A percentile compares a stretch with the other conserved stretches of the same genome.
Evolutionary conservation across 2,329 filamentous ascomycete species (phyloP).

Genomic region (Fusarium keratoplasticum): DNA sequence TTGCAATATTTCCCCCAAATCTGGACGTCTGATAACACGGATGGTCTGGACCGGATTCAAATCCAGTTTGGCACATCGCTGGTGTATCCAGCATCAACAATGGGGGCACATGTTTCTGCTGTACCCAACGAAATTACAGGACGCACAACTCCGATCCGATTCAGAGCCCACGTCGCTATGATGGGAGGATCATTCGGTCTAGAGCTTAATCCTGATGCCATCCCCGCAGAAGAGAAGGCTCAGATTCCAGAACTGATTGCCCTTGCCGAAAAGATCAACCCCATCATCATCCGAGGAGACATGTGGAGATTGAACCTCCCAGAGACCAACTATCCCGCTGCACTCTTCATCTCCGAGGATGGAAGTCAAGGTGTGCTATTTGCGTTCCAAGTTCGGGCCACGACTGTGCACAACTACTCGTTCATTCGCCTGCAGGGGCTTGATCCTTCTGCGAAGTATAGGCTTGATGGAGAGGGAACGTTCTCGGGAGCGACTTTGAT

Average conservation of each 20-base stretch:
- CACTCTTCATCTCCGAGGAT: slow-evolving; percentile 67
- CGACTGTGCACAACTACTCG: slow-evolving; percentile 64
- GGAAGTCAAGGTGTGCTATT: slow-evolving; percentile 65
- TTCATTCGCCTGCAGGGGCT: slow-evolving; percentile 67
- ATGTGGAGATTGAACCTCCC: slow-evolving; percentile 70
- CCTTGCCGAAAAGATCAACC: slow-evolving; percentile 67
- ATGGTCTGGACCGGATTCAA: slow-evolving; percentile 68
- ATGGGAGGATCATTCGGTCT: slow-evolving; percentile 77
- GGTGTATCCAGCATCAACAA: slow-evolving; percentile 70
- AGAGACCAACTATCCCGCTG: slow-evolving; percentile 71
- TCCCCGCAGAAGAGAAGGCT: slow-evolving; percentile 62
- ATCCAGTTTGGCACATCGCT: slow-evolving; percentile 75
- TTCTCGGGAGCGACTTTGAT: slow-evolving; percentile 71
- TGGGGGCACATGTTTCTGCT: slow-evolving; percentile 74
- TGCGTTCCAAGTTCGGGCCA: slow-evolving; percentile 67
- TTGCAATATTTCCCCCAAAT: slow-evolving; percentile 74
- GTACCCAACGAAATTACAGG: slow-evolving; percentile 69
- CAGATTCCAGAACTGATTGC: slow-evolving; percentile 66
- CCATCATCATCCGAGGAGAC: slow-evolving; percentile 67
- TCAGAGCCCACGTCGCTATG: slow-evolving; percentile 74
- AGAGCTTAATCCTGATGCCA: slow-evolving; percentile 68
- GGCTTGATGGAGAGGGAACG: slow-evolving; percentile 61
- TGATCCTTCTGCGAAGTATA: slow-evolving; percentile 65
- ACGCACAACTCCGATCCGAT: slow-evolving; percentile 66
- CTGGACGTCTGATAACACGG: slow-evolving; percentile 75